A percentile compares a stretch with the other conserved stretches of the same genome.
phyloP scores from a whole-genome alignment of 2,329 filamentous ascomycete genomes.

The Orbilia quercus region DNA sequence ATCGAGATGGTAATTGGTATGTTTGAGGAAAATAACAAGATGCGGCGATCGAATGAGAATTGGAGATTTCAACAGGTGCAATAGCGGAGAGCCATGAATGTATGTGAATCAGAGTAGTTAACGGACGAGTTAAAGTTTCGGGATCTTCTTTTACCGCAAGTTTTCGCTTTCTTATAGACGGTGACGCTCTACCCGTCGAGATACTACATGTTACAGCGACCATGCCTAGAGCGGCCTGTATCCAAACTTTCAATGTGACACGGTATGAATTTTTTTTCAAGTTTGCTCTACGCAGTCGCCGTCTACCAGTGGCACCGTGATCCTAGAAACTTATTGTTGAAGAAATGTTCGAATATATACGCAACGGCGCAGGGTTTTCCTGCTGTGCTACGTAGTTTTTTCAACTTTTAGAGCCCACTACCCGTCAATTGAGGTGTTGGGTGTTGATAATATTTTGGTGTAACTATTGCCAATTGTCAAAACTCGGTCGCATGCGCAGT shows the following conservation, averaged over 20 bases:
- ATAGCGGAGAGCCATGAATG: neutral
- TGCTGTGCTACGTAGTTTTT: no score
- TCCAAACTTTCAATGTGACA: constrained; percentile 13
- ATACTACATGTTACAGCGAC: constrained; percentile 9
- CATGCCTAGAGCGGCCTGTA: constrained; percentile 19
- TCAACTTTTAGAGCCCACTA: no score
- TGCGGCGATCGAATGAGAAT: constrained; percentile 7
- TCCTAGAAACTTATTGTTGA: no score
- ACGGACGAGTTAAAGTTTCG: constrained; percentile 33
- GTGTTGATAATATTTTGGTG: neutral
- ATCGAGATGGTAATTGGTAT: constrained; percentile 19
- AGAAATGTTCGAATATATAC: no score
- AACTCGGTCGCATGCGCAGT: neutral
- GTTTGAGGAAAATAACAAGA: constrained; percentile 6
- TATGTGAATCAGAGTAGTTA: constrained; percentile 5
- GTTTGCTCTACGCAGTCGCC: constrained; percentile 27
- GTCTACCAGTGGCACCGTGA: neutral
- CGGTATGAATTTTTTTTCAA: constrained; percentile 6
- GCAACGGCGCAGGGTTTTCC: no score
- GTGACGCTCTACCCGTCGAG: constrained; percentile 2
- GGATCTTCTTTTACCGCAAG: constrained; percentile 6
- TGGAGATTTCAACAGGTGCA: constrained; percentile 3
- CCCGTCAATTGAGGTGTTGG: no score
- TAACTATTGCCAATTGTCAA: constrained; percentile 42
- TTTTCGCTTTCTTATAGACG: constrained; percentile 51